Evolutionary conservation across 345 rosid genomes (phyloP).

Genomic region (Clarkia xantiana): DNA sequence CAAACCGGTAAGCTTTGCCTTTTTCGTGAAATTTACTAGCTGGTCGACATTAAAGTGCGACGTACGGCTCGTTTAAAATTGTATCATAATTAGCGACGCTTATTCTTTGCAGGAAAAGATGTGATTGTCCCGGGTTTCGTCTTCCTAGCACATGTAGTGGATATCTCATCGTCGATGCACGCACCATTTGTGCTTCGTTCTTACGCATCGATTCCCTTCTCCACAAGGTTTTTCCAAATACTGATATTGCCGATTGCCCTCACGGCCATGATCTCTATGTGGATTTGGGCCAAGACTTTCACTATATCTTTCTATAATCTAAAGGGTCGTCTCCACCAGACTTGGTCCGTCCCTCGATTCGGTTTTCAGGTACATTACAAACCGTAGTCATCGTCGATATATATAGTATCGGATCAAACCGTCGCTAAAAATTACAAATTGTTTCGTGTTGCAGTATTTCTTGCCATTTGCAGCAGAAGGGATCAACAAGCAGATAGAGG

Average conservation of each 20-base stretch:
- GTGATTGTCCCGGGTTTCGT: slow-evolving; percentile 70
- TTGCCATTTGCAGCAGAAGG: slow-evolving; percentile 85
- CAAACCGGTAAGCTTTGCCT: slow-evolving; percentile 26
- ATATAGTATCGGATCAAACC: not conserved
- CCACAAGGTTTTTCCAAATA: slow-evolving; percentile 25
- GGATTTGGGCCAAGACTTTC: slow-evolving; percentile 72
- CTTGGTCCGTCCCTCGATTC: slow-evolving; percentile 78
- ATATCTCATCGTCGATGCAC: slow-evolving; percentile 49
- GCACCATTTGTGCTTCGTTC: slow-evolving; percentile 50
- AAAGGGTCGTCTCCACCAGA: slow-evolving; percentile 51
- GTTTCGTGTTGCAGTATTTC: slow-evolving; percentile 51
- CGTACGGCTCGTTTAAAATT: too few relatives aligned
- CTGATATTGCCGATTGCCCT: slow-evolving; percentile 36
- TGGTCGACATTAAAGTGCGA: too few relatives aligned
- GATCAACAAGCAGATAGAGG: slow-evolving; percentile 67
- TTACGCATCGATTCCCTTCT: slow-evolving; percentile 44
- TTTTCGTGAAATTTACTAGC: too few relatives aligned
- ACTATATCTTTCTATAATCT: slow-evolving; percentile 41
- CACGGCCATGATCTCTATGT: slow-evolving; percentile 35
- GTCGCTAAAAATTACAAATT: not conserved
- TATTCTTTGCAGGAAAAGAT: slow-evolving; percentile 20
- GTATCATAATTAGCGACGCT: too few relatives aligned
- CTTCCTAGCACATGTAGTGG: slow-evolving; percentile 88
- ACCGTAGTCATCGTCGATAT: not conserved
- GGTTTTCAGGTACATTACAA: slow-evolving; percentile 59